A percentile compares a stretch with the other conserved stretches of the same genome.
These are phyloP conservation scores for Pythium diclinum DNA, from an alignment of 352 stramenopile species.

Conservation along the genomic window DNA sequence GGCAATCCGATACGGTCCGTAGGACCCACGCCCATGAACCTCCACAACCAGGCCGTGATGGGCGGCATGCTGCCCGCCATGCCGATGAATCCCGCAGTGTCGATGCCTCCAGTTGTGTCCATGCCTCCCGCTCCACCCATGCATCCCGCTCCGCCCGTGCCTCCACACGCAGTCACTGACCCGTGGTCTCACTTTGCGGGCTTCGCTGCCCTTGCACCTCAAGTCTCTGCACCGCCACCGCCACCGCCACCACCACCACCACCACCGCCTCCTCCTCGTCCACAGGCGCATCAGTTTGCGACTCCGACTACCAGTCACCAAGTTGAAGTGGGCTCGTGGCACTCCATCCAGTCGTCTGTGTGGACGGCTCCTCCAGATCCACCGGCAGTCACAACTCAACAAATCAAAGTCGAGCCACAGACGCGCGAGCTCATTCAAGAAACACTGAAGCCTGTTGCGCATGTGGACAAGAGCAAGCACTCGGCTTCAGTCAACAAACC, in stretches of 20 bases:
- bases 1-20: not conserved
- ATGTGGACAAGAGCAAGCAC: not conserved
- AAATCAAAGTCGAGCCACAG: not conserved
- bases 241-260: not conserved
- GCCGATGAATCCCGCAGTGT: not conserved
- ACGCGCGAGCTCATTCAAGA: not conserved
- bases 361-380: not conserved
- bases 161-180: not conserved
- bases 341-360: not conserved
- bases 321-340: too few species aligned
- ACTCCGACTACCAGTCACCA: not conserved
- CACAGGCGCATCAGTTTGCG: too few species aligned
- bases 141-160: not conserved
- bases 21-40: not conserved
- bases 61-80: not conserved
- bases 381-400: not conserved
- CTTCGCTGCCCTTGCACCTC: not conserved
- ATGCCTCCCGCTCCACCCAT: not conserved
- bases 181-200: not conserved
- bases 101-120: not conserved
- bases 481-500: not conserved
- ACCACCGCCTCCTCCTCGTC: too few species aligned
- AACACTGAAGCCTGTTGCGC: not conserved
- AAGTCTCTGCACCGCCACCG: too few species aligned
- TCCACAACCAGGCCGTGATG: not conserved